Conservation (phyloP, 192 early-diverging fungal species). For the Coemansia sp. region DNA sequence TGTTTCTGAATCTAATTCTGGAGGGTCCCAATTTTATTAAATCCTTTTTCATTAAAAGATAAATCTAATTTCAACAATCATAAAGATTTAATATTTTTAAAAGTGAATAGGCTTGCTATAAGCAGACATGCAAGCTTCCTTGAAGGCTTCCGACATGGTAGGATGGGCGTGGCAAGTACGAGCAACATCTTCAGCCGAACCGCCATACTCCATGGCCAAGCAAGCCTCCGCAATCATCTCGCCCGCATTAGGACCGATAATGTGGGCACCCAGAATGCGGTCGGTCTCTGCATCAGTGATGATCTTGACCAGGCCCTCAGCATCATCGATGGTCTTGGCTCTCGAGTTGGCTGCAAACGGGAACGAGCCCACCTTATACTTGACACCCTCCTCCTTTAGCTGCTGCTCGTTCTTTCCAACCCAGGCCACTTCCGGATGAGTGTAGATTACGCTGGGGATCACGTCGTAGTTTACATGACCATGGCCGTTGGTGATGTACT, state of each 20-base stretch:
- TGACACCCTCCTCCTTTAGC: constrained; percentile 79
- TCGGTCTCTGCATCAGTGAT: constrained; percentile 95
- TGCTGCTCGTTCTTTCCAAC: constrained; percentile 95
- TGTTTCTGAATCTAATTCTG: neutral
- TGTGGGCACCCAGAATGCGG: constrained; percentile 95
- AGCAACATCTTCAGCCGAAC: constrained; percentile 96
- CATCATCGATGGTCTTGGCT: constrained; percentile 94
- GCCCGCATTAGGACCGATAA: constrained; percentile 97
- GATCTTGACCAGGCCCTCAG: constrained; percentile 93
- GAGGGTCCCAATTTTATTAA: neutral
- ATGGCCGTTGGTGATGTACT: constrained; percentile 86
- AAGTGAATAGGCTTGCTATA: constrained; percentile 79
- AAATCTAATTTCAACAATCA: neutral
- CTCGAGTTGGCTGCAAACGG: constrained; percentile 96
- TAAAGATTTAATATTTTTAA: constrained; percentile 29
- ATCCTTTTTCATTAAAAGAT: neutral
- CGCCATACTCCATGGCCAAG: constrained; percentile 96
- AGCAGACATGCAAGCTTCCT: constrained; percentile 94
- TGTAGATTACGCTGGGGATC: constrained; percentile 98
- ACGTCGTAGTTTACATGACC: constrained; percentile 99
- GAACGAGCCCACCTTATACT: constrained; percentile 90
- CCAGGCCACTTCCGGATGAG: constrained; percentile 98
- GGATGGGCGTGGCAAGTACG: constrained; percentile 97
- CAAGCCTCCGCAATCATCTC: constrained; percentile 99
- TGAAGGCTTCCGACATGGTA: constrained; percentile 96